Evolutionary conservation across 2,329 filamentous ascomycete species (phyloP), one percentile per base, ranked within the genome.

Genomic region (Sporothrix pallida): DNA sequence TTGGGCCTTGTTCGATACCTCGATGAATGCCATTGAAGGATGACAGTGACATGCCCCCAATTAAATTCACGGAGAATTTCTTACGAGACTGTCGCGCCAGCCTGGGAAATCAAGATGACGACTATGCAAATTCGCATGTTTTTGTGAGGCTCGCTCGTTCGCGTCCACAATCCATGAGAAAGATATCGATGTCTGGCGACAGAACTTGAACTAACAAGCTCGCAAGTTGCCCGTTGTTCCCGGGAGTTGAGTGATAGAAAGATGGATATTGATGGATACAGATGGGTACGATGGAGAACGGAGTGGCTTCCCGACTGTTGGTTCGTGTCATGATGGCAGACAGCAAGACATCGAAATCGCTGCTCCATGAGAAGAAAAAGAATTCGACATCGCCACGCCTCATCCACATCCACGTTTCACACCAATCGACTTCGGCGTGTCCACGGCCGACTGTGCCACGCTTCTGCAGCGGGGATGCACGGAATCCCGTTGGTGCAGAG

Each of bases 401-500:
- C n/a, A n/a, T n/a, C n/a, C n/a, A n/a, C n/a, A n/a, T n/a, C n/a
- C n/a, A 20, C 23, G n/a, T 26, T 48, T 23, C 62, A 26, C 48
- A n/a, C 62, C 62, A 44, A 9, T 3, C 23, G 42, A 44, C 12
- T 12, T 48, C 42, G 37, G 62, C 62, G 60, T 67, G 62, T 46
- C 20, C 62, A 42, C 62, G 42, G 62, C 37, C 42, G 44, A 67
- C 62, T 48, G 62, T 67, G 62, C 62, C 62, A 67, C 62, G 20
- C 62, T 26, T 15, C 62, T 67, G 62, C 62, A 48, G 62, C 42
- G 62, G 62, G 60, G 62, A 67, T 26, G 62, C 62, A 67, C 62
- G 62, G 60, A 46, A 65, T 65, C 42, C 5, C n/a, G 26, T 12
- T 9, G 20, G 5, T 23, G 20, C 10, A 26, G 52, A 48, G 20